phyloP scores from a whole-genome alignment of 805 yeast species.

The Candida peoriensis region DNA sequence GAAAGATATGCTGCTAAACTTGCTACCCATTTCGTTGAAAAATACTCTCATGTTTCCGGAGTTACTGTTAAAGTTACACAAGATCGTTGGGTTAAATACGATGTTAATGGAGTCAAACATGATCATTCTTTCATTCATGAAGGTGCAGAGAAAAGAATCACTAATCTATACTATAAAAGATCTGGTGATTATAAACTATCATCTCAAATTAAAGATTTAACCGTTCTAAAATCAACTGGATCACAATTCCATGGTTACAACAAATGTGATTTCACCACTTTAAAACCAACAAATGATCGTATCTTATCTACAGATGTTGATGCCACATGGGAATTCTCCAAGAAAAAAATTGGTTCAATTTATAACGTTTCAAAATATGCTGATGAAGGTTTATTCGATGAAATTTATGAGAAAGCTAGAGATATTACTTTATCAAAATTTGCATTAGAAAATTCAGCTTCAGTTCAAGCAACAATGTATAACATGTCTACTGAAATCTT shows the following conservation, averaged over 20 bases:
- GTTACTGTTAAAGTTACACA: conserved; percentile 65
- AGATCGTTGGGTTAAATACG: conserved; percentile 73
- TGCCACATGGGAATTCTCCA: conserved; percentile 64
- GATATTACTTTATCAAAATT: conserved; percentile 67
- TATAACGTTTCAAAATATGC: conserved; percentile 45
- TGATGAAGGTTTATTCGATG: conserved; percentile 61
- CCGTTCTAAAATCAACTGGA: conserved; percentile 85
- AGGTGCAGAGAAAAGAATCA: conserved; percentile 74
- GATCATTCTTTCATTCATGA: conserved; percentile 82
- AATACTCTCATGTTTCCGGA: conserved; percentile 74
- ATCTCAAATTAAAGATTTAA: conserved; percentile 73
- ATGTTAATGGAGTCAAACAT: conserved; percentile 69
- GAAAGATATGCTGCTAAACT: conserved; percentile 85
- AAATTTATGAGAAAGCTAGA: conserved; percentile 57
- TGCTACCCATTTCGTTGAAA: conserved; percentile 73
- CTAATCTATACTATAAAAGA: conserved; percentile 47
- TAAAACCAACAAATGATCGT: conserved; percentile 78
- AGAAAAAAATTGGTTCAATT: conserved; percentile 44
- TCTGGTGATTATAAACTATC: conserved; percentile 49
- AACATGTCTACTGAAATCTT: conserved; percentile 80
- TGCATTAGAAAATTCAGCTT: conserved; percentile 84
- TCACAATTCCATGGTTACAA: conserved; percentile 89
- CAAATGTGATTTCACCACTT: conserved; percentile 83
- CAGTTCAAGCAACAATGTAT: conserved; percentile 96
- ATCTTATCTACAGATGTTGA: conserved; percentile 83